A percentile compares a stretch with the other conserved stretches of the same genome.
phyloP scores from a whole-genome alignment of 768 basidiomycete species.

The Mycena indigotica region DNA sequence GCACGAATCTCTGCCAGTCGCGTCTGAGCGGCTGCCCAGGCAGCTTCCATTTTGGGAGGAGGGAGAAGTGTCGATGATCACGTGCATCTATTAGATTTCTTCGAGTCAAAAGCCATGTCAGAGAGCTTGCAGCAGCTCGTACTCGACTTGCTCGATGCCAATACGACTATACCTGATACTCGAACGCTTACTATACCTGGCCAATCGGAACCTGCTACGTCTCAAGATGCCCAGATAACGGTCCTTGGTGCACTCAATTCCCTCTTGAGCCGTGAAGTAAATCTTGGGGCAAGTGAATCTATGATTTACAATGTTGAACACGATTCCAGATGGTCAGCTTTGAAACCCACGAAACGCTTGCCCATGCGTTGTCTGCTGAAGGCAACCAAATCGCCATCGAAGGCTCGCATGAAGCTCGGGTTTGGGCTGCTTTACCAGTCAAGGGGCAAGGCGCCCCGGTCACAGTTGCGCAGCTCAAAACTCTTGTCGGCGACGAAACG shows the following conservation, averaged over 20 bases:
- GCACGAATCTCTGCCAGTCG: slow-evolving; percentile 50
- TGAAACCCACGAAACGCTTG: slow-evolving; percentile 72
- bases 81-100: slow-evolving; percentile 18
- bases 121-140: slow-evolving; percentile 80
- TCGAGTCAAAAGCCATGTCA: slow-evolving; percentile 50
- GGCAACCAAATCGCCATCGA: slow-evolving; percentile 74
- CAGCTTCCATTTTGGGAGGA: slow-evolving; percentile 43
- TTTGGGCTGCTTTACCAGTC: slow-evolving; percentile 81
- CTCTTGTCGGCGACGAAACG: slow-evolving; percentile 79
- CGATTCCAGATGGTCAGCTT: slow-evolving; percentile 77
- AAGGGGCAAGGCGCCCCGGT: slow-evolving; percentile 73
- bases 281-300: slow-evolving; percentile 27
- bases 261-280: slow-evolving; percentile 79
- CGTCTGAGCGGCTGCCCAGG: slow-evolving; percentile 66
- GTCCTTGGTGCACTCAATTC: slow-evolving; percentile 93
- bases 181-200: slow-evolving; percentile 69
- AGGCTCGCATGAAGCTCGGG: slow-evolving; percentile 94
- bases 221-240: slow-evolving; percentile 77
- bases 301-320: too few relatives aligned
- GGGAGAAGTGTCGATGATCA: not conserved
- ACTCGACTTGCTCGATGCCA: slow-evolving; percentile 66
- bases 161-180: slow-evolving; percentile 65
- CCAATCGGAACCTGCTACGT: slow-evolving; percentile 53
- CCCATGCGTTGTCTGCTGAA: slow-evolving; percentile 79
- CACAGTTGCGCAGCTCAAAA: slow-evolving; percentile 67